phyloP scores from a whole-genome alignment of 345 rosid genomes.

The Crucihimalaya himalaica region DNA sequence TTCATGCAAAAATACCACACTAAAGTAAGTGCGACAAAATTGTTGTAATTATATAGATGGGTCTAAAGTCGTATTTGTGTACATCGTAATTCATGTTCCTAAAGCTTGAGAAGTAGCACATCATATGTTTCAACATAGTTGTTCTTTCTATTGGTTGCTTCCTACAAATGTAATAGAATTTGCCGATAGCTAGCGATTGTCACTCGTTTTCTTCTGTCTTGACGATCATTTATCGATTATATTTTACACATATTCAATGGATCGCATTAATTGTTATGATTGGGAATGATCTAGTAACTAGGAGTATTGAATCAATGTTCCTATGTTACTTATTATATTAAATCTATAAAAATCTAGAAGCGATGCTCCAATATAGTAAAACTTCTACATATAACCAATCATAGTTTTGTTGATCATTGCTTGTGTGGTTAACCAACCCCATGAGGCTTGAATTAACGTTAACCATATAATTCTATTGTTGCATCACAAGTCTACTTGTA shows the following conservation, averaged over 20 bases:
- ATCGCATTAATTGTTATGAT: too few relatives aligned
- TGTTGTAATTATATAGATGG: not conserved
- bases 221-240: too few relatives aligned
- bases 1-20: not conserved
- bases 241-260: too few relatives aligned
- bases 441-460: not conserved
- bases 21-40: not conserved
- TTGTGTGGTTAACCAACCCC: conserved; percentile 16
- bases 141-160: too few relatives aligned
- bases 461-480: conserved; percentile 2
- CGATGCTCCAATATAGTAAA: not conserved
- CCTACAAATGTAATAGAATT: too few relatives aligned
- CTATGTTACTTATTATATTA: not conserved
- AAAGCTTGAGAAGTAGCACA: not conserved
- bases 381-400: not conserved
- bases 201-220: too few relatives aligned
- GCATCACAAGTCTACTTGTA: conserved; percentile 11
- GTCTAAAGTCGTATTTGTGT: not conserved
- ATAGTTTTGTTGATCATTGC: not conserved
- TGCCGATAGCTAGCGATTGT: too few relatives aligned
- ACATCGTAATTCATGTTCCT: not conserved
- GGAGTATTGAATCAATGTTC: not conserved
- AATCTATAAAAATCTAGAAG: not conserved
- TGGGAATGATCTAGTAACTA: not conserved
- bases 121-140: not conserved